Evolutionary conservation across 306 rosid species (phyloP).

Genomic region (Urtica urens): DNA sequence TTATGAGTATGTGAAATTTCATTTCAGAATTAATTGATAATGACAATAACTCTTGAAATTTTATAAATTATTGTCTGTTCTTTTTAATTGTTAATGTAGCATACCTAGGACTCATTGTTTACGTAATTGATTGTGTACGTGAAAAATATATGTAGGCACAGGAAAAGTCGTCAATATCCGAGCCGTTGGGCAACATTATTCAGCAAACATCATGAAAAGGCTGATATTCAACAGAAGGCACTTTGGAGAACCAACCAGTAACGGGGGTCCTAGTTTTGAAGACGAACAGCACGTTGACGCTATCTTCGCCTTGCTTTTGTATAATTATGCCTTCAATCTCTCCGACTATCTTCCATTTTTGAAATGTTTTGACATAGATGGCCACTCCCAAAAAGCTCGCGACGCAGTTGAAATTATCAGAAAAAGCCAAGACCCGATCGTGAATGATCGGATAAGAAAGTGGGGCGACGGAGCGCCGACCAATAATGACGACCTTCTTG

Average conservation of each 20-base stretch:
- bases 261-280: slow-evolving; percentile 31
- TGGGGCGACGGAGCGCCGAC: slow-evolving; percentile 24
- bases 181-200: slow-evolving; percentile 12
- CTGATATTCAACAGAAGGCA: slow-evolving; percentile 22
- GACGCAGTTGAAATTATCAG: slow-evolving; percentile 8
- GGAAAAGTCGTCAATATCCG: slow-evolving; percentile 19
- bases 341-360: slow-evolving; percentile 36
- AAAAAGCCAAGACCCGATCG: slow-evolving; percentile 22
- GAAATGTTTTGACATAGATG: slow-evolving; percentile 27
- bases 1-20: no score
- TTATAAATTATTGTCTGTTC: no score
- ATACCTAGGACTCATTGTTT: no score
- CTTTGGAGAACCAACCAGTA: slow-evolving; percentile 25
- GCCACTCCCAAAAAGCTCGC: slow-evolving; percentile 8
- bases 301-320: slow-evolving; percentile 12
- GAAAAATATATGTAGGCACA: no score
- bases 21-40: no score
- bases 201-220: slow-evolving; percentile 22
- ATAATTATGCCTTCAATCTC: slow-evolving; percentile 15
- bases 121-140: no score
- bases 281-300: slow-evolving; percentile 27
- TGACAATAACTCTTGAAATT: no score
- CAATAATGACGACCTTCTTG: slow-evolving; percentile 26
- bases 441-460: slow-evolving; percentile 18
- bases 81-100: no score